Base-by-base conservation (phyloP, 768 basidiomycete species). In the Suillus decipiens region DNA sequence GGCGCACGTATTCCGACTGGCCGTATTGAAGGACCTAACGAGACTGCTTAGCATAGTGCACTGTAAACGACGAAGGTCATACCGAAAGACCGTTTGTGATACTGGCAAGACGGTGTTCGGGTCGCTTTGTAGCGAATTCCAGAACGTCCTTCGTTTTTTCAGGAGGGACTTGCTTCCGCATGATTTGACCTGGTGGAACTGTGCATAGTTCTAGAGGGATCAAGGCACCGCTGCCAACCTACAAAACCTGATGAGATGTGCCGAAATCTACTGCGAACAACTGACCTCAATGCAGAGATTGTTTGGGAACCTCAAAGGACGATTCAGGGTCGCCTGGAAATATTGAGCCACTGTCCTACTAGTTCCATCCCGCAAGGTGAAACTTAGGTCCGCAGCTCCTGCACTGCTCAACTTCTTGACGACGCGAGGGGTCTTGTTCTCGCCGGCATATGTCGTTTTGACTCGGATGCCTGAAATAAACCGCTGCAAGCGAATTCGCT, bases 1-100 rank as follows among this genome's bases (percentile, higher is more conserved):
- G 81, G 47, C 83, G 81, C 39, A 93, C 84, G 65, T 90, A 92
- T 72, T 91, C 85, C 0, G 89, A 90, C 72, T 89, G 86, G 0
- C 88, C 87, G 66, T 91, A 91, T 33, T 82, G 80, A 61, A 89
- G 77, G 43, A 87, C 82, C 86, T 88, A 60, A 11, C 55, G 17
- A 41, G 39, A 31, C 8, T 2, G 15, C 22, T 67, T 24, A 58
- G 53, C 19, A 63, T 33, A 37, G 12, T 24, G 22, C 8, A 5
- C 51, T 36, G 51, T 22, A 33, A 0, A 4, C 19, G 33, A 24
- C 41, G 36, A 50, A 17, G 11, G 24, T 66, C 71, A 39, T 70
- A 88, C 88, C 56, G 79, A 76, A 37, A 89, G 73, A 2, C 88
- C 89, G 17, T 80, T 71, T 1, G 60, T 66, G 55, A 92, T 90